Evolutionary conservation across 2,329 filamentous ascomycete genomes (phyloP).

Genomic region (Knoxdaviesia capensis): DNA sequence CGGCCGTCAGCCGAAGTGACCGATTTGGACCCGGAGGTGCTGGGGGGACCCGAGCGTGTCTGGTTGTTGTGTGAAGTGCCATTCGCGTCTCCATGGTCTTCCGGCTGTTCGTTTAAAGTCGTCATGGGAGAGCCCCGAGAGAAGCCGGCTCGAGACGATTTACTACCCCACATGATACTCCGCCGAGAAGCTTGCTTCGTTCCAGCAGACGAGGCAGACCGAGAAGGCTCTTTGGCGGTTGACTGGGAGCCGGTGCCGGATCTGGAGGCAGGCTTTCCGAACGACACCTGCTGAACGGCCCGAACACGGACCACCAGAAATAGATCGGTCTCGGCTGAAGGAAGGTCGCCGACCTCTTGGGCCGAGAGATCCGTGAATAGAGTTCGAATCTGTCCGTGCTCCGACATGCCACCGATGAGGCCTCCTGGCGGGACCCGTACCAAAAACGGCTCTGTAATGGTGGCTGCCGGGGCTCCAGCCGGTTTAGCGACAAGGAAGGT

Average conservation of each 20-base stretch:
- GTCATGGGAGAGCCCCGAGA: constrained; percentile 26
- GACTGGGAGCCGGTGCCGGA: constrained; percentile 23
- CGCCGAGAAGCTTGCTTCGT: constrained; percentile 31
- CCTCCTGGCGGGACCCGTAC: constrained; percentile 61
- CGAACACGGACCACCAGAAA: constrained; percentile 72
- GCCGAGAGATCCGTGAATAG: constrained; percentile 74
- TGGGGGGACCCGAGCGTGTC: constrained; percentile 19
- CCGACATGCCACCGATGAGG: constrained; percentile 41
- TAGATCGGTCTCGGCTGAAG: constrained; percentile 47
- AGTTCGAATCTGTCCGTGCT: constrained; percentile 54
- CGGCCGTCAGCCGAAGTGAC: constrained; percentile 16
- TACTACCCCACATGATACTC: constrained; percentile 52
- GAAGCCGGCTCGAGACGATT: constrained; percentile 23
- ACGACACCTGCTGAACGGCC: constrained; percentile 29
- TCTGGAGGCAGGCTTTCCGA: constrained; percentile 26
- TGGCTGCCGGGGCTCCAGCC: constrained; percentile 38
- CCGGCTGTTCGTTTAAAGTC: constrained; percentile 33
- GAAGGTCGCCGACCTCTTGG: constrained; percentile 44
- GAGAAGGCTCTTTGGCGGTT: constrained; percentile 18
- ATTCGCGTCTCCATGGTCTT: constrained; percentile 11
- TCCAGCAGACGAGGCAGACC: constrained; percentile 19
- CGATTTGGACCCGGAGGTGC: constrained; percentile 34
- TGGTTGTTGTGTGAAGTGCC: constrained; percentile 16
- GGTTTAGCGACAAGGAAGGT: constrained; percentile 60
- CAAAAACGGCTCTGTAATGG: constrained; percentile 66